Conservation (phyloP, 2,329 filamentous ascomycete genomes). For the Neonectria punicea region DNA sequence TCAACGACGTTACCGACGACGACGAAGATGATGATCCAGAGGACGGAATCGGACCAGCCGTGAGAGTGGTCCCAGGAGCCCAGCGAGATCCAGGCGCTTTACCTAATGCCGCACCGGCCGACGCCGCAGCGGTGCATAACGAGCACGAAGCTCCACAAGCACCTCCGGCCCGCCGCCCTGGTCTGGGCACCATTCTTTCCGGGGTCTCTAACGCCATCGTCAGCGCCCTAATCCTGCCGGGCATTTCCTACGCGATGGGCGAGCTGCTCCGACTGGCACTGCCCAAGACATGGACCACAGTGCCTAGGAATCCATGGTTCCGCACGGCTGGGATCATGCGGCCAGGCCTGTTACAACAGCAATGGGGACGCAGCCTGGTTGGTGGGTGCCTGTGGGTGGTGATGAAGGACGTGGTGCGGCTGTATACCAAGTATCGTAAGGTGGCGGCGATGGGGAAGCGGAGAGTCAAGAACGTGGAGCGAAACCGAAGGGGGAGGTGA, state of each 20-base stretch:
- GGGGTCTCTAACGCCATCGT: constrained; percentile 61
- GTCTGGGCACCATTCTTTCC: constrained; percentile 51
- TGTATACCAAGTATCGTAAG: constrained; percentile 73
- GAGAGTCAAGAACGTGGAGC: constrained; percentile 63
- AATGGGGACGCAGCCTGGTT: constrained; percentile 89
- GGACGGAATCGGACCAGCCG: constrained; percentile 25
- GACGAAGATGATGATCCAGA: constrained; percentile 54
- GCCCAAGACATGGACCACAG: constrained; percentile 73
- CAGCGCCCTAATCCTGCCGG: constrained; percentile 78
- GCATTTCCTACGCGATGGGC: constrained; percentile 81
- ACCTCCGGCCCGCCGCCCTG: constrained; percentile 47
- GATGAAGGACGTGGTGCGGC: constrained; percentile 73
- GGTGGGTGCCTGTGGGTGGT: constrained; percentile 92
- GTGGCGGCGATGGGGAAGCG: constrained; percentile 66
- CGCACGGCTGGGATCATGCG: constrained; percentile 47
- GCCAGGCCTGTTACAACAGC: constrained; percentile 79
- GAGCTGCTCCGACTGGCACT: constrained; percentile 76
- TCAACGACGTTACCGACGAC: constrained; percentile 52
- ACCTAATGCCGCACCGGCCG: constrained; percentile 7
- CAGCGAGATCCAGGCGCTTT: constrained; percentile 8
- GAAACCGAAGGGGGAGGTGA: constrained; percentile 54
- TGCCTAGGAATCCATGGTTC: constrained; percentile 42
- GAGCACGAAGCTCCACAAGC: constrained; percentile 49
- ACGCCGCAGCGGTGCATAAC: constrained; percentile 28
- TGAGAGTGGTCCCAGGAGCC: constrained; percentile 2